These are phyloP conservation scores for Westerdykella ornata DNA, from an alignment of 2,329 filamentous ascomycete genomes.

Conservation along the genomic window DNA sequence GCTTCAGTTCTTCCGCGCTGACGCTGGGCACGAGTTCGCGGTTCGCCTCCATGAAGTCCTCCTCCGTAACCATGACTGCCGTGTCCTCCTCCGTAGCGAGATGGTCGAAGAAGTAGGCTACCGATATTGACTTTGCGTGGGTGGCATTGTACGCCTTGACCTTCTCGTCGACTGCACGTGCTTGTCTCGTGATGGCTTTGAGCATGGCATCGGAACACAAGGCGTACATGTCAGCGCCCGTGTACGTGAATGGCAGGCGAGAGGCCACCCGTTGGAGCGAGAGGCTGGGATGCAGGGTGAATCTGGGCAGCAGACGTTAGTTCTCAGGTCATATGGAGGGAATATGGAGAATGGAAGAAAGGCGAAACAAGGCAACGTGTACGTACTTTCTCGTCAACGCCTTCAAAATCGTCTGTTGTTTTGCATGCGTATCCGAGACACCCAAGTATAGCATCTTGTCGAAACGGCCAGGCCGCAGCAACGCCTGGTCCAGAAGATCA, in stretches of 20 bases:
- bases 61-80: constrained; percentile 78
- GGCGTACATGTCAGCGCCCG: constrained; percentile 93
- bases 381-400: constrained; percentile 87
- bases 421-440: constrained; percentile 92
- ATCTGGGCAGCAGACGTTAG: constrained; percentile 48
- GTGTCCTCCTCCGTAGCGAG: constrained; percentile 75
- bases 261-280: constrained; percentile 69
- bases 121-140: constrained; percentile 54
- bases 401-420: constrained; percentile 90
- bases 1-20: constrained; percentile 80
- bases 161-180: constrained; percentile 74
- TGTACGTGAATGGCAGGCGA: constrained; percentile 87
- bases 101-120: constrained; percentile 95
- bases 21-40: constrained; percentile 87
- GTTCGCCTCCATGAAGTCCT: constrained; percentile 78
- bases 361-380: not conserved
- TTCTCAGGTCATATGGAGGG: too few relatives aligned
- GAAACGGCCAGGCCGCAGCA: constrained; percentile 84
- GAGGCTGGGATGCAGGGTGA: constrained; percentile 72
- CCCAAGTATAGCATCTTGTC: constrained; percentile 98
- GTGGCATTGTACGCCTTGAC: constrained; percentile 61
- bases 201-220: constrained; percentile 98
- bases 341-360: constrained; percentile 1
- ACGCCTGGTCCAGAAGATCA: constrained; percentile 82
- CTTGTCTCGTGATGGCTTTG: constrained; percentile 91